Conservation (phyloP, 352 stramenopile genomes). For the Globisporangium mamillatum region DNA sequence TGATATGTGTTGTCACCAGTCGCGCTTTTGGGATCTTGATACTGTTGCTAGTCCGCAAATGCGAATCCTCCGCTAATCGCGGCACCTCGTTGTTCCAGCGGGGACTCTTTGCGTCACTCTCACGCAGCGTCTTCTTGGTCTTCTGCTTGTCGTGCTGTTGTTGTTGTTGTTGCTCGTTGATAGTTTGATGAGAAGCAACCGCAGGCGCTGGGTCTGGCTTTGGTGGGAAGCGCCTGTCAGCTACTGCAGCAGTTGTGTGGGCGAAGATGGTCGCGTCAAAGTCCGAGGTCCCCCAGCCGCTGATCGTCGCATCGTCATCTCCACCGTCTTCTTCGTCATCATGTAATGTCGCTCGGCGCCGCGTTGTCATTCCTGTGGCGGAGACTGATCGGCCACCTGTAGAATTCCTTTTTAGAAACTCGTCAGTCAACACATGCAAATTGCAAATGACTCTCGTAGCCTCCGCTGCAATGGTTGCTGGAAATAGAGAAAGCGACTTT, state of each 20-base stretch:
- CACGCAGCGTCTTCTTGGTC: background rate
- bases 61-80: background rate
- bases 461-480: too few relatives aligned
- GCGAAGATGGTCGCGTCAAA: slow-evolving; percentile 16
- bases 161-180: background rate
- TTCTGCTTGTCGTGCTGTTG: background rate
- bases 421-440: background rate
- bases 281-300: slow-evolving; percentile 25
- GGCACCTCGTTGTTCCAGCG: too few relatives aligned
- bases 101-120: too few relatives aligned
- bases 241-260: background rate
- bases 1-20: background rate
- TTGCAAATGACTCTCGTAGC: too few relatives aligned
- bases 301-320: slow-evolving; percentile 19
- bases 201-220: background rate
- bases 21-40: background rate
- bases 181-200: too few relatives aligned
- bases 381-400: too few relatives aligned
- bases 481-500: background rate
- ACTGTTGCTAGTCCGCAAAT: background rate
- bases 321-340: slow-evolving; percentile 8
- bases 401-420: background rate
- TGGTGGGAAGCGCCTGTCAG: too few relatives aligned
- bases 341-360: background rate
- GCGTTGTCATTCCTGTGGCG: background rate